phyloP scores from a whole-genome alignment of 164 flowering plant species.

The Liriodendron chinense region DNA sequence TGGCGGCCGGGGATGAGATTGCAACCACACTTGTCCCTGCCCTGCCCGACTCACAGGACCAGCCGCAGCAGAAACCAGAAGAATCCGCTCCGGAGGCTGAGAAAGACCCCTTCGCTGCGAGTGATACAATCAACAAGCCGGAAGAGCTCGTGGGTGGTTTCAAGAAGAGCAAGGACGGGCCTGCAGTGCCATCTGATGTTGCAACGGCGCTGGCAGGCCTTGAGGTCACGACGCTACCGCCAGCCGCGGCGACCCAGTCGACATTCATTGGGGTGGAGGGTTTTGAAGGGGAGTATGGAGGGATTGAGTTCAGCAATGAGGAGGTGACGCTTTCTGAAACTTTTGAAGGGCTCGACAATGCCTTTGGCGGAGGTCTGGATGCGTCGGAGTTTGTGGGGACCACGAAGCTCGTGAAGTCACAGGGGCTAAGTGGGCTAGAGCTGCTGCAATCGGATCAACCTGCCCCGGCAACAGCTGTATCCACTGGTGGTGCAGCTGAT shows the following conservation, averaged over 20 bases:
- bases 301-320: conserved; percentile 77
- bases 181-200: conserved; percentile 43
- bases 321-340: conserved; percentile 71
- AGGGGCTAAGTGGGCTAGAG: conserved; percentile 78
- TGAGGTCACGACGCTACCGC: conserved; percentile 85
- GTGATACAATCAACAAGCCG: conserved; percentile 70
- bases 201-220: conserved; percentile 70
- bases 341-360: conserved; percentile 83
- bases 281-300: conserved; percentile 97
- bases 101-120: conserved; percentile 95
- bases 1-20: conserved; percentile 85
- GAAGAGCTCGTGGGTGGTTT: conserved; percentile 77
- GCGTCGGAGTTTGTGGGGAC: conserved; percentile 85
- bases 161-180: conserved; percentile 65
- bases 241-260: conserved; percentile 83
- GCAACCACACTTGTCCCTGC: conserved; percentile 44
- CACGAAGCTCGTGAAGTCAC: conserved; percentile 41
- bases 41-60: conserved; percentile 24
- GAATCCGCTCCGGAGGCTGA: conserved; percentile 32
- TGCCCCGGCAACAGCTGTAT: conserved; percentile 28
- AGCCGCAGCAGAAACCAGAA: conserved; percentile 34
- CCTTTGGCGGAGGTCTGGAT: conserved; percentile 98
- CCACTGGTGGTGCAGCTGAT: conserved; percentile 26
- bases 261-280: conserved; percentile 87
- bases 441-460: conserved; percentile 49